phyloP scores from a whole-genome alignment of 2,329 filamentous ascomycete genomes.

The Nemania sp. region DNA sequence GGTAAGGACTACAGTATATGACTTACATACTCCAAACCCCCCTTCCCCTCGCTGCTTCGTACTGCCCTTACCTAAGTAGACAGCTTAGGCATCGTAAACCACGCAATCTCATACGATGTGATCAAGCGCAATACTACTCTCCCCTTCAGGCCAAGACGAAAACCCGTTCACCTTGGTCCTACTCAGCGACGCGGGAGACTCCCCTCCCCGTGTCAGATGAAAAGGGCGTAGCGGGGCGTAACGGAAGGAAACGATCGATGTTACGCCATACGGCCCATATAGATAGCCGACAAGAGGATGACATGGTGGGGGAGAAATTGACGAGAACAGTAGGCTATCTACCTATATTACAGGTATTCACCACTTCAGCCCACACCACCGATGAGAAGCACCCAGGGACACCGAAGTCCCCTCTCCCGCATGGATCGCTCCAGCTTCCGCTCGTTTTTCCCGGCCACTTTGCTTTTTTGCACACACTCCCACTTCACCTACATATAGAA shows the following conservation, averaged over 20 bases:
- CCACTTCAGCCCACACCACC: no score
- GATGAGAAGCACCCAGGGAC: no score
- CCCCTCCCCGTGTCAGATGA: constrained; percentile 12
- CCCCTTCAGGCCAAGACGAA: constrained; percentile 5
- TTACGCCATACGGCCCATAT: constrained; percentile 12
- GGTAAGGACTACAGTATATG: no score
- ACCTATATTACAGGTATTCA: no score
- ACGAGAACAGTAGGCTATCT: background rate
- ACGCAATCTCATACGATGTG: no score
- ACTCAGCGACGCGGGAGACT: constrained; percentile 14
- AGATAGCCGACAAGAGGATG: constrained; percentile 15
- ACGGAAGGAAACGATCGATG: constrained; percentile 19
- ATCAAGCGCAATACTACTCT: constrained; percentile 1
- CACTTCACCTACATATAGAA: background rate
- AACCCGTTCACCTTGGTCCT: constrained; percentile 23
- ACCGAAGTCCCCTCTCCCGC: background rate
- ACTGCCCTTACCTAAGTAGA: no score
- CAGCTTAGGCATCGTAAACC: no score
- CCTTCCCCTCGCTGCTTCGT: no score
- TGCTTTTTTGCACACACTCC: background rate
- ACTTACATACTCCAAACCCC: no score
- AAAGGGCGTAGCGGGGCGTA: background rate
- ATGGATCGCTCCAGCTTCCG: background rate
- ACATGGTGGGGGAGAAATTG: background rate
- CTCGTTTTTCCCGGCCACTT: background rate